A percentile compares a stretch with the other conserved stretches of the same genome.
Conservation (phyloP, 495 filamentous ascomycete species). For the Parathielavia appendiculata region DNA sequence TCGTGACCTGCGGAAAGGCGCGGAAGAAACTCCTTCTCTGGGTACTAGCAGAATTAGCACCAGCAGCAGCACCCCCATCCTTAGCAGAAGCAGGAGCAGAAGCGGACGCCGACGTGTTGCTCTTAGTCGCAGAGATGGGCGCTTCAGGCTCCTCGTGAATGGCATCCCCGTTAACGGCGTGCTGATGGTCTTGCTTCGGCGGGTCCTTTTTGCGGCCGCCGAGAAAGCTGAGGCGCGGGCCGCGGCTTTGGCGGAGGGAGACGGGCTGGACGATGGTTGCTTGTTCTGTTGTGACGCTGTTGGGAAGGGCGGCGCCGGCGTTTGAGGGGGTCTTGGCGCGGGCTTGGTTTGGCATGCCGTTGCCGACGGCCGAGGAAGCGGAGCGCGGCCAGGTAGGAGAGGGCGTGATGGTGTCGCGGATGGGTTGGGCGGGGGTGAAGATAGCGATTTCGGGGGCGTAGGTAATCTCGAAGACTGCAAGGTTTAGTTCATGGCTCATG, state of each 20-base stretch:
- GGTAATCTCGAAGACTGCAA: slow-evolving; percentile 53
- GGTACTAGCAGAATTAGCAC: slow-evolving; percentile 7
- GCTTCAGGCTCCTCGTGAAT: neutral
- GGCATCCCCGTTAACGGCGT: slow-evolving; percentile 9
- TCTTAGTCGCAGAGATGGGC: neutral
- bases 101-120: slow-evolving; percentile 16
- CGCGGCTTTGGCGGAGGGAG: slow-evolving; percentile 38
- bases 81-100: too few species aligned
- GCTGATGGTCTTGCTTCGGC: slow-evolving; percentile 9
- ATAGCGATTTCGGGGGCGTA: slow-evolving; percentile 58
- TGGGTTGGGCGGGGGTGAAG: slow-evolving; percentile 42
- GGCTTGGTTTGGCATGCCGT: slow-evolving; percentile 4
- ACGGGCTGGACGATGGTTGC: slow-evolving; percentile 37
- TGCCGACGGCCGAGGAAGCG: slow-evolving; percentile 26
- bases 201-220: slow-evolving; percentile 41
- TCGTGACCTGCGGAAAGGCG: slow-evolving; percentile 4
- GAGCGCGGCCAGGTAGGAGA: slow-evolving; percentile 43
- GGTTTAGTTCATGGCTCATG: neutral
- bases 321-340: slow-evolving; percentile 20
- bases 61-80: too few species aligned
- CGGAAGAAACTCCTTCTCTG: slow-evolving; percentile 35
- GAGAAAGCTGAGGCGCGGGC: slow-evolving; percentile 46
- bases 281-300: slow-evolving; percentile 36
- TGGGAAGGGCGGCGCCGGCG: slow-evolving; percentile 16
- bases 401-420: slow-evolving; percentile 30